Evolutionary conservation across 2,329 filamentous ascomycete genomes (phyloP).

Genomic region (Aureobasidium sp.): DNA sequence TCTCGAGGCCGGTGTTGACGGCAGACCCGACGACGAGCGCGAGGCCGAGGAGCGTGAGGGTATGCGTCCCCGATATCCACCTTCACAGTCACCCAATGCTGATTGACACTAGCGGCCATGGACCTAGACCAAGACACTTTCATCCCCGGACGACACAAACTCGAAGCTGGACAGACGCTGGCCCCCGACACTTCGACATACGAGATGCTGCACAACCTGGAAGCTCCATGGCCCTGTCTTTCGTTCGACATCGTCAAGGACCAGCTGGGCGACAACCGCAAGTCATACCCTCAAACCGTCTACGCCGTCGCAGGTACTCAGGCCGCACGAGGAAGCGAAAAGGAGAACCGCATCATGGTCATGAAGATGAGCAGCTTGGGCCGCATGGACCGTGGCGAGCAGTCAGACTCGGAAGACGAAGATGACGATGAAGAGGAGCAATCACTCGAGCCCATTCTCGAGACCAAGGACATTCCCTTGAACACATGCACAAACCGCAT

Average conservation of each 20-base stretch:
- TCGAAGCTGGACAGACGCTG: slow-evolving; percentile 83
- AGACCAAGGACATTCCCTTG: slow-evolving; percentile 81
- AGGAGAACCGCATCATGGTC: slow-evolving; percentile 89
- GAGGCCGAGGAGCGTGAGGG: slow-evolving; percentile 78
- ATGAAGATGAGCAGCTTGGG: slow-evolving; percentile 92
- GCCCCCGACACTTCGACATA: slow-evolving; percentile 90
- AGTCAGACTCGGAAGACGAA: slow-evolving; percentile 59
- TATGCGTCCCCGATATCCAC: slow-evolving; percentile 24
- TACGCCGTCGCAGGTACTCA: slow-evolving; percentile 94
- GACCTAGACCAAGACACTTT: slow-evolving; percentile 91
- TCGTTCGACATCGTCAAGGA: slow-evolving; percentile 91
- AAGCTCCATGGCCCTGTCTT: slow-evolving; percentile 91
- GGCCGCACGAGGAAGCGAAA: slow-evolving; percentile 63
- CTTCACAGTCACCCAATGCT: background rate
- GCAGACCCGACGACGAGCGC: slow-evolving; percentile 80
- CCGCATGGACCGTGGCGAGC: slow-evolving; percentile 67
- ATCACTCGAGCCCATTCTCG: slow-evolving; percentile 76
- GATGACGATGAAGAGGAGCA: slow-evolving; percentile 66
- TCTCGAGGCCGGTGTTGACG: slow-evolving; percentile 87
- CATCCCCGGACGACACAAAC: slow-evolving; percentile 86
- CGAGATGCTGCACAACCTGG: slow-evolving; percentile 92
- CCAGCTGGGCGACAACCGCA: slow-evolving; percentile 76
- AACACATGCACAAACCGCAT: slow-evolving; percentile 88
- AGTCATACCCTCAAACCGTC: slow-evolving; percentile 88
- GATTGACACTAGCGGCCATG: slow-evolving; percentile 54